Percentiles rank a stretch among this genome's conserved stretches.
phyloP scores from a whole-genome alignment of 768 basidiomycete species.

The Calocybe cyanea region DNA sequence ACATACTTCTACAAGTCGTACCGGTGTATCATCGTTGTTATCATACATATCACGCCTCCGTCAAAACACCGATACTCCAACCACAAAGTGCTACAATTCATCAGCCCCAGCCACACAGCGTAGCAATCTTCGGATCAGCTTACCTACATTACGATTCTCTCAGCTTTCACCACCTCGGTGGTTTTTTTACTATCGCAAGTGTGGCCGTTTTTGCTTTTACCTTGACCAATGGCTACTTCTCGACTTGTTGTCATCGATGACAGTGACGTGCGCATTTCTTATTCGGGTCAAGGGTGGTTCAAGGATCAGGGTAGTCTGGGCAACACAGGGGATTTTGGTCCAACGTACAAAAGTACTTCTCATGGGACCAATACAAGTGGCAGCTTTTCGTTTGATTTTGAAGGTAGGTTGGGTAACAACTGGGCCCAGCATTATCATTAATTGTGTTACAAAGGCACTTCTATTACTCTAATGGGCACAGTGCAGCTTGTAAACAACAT shows the following conservation, averaged over 20 bases:
- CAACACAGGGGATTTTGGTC: slow-evolving; percentile 26
- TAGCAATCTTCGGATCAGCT: too few relatives aligned
- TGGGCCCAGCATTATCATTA: neutral
- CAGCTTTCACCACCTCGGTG: too few relatives aligned
- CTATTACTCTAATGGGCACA: slow-evolving; percentile 19
- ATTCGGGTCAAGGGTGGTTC: slow-evolving; percentile 27
- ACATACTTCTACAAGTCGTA: too few relatives aligned
- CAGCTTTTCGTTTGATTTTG: slow-evolving; percentile 25
- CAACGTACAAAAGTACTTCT: slow-evolving; percentile 25
- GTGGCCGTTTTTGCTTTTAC: too few relatives aligned
- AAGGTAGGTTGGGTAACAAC: slow-evolving; percentile 15
- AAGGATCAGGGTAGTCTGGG: slow-evolving; percentile 22
- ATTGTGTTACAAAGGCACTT: slow-evolving; percentile 9
- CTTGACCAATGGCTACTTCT: too few relatives aligned
- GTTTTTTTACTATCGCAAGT: too few relatives aligned
- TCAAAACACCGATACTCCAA: too few relatives aligned
- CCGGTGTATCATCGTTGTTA: too few relatives aligned
- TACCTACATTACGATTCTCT: too few relatives aligned
- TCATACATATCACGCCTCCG: too few relatives aligned
- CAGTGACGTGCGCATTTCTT: slow-evolving; percentile 25
- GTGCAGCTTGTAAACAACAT: slow-evolving; percentile 6
- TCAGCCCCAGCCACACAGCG: too few relatives aligned
- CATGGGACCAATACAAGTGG: slow-evolving; percentile 25
- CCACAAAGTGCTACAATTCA: too few relatives aligned
- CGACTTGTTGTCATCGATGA: slow-evolving; percentile 31